Evolutionary conservation across 768 basidiomycete genomes (phyloP).

Genomic region (Polyporus arcularius): DNA sequence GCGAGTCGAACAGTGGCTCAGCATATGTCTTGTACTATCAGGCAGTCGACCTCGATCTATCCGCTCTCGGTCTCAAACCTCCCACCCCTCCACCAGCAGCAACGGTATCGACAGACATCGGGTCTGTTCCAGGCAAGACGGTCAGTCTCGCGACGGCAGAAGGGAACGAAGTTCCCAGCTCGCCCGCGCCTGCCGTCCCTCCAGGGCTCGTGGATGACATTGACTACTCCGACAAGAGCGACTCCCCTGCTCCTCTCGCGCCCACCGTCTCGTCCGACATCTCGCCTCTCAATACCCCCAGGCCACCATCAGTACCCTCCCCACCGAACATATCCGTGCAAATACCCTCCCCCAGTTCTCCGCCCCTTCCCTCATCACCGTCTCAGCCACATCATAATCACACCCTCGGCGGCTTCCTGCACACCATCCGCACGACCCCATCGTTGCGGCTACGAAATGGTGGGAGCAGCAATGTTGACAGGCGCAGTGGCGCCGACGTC

Average conservation of each 20-base stretch:
- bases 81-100: conserved; percentile 26
- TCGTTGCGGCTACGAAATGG: conserved; percentile 28
- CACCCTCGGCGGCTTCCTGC: conserved; percentile 23
- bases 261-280: conserved; percentile 11
- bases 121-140: conserved; percentile 12
- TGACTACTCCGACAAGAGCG: conserved; percentile 20
- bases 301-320: conserved; percentile 18
- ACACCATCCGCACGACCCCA: conserved; percentile 29
- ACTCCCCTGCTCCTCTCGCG: conserved; percentile 27
- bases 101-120: conserved; percentile 10
- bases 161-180: conserved; percentile 14
- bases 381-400: conserved; percentile 12
- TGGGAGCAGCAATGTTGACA: conserved; percentile 15
- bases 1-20: conserved; percentile 82
- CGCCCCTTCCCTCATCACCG: conserved; percentile 23
- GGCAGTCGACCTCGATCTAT: conserved; percentile 80
- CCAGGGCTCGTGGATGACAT: conserved; percentile 38
- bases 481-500: conserved; percentile 23
- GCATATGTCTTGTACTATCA: conserved; percentile 99
- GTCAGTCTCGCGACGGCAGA: conserved; percentile 17
- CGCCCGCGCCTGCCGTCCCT: conserved; percentile 31
- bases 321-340: conserved; percentile 12
- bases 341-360: conserved; percentile 16
- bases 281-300: conserved; percentile 21
- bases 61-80: conserved; percentile 64